Base-by-base conservation (phyloP, 805 yeast species). In the Candida ponderosae region DNA sequence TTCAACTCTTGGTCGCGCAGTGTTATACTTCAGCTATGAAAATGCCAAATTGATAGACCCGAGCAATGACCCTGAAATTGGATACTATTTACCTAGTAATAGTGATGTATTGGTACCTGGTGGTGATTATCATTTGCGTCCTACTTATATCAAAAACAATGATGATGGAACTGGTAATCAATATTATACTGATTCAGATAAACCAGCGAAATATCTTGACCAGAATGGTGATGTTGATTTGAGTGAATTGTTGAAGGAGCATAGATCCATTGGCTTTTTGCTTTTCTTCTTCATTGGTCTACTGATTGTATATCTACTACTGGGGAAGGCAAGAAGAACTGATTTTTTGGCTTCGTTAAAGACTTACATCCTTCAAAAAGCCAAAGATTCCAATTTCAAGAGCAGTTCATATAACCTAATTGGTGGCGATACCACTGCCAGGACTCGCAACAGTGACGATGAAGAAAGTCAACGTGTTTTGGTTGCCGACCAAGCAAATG, bases 1-100 rank as follows among this genome's bases (percentile, higher is more conserved):
- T 1, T 75, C 80, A 80, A 74, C 79, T 6, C 49, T 71, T 35
- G 81, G 80, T 5, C 55, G 79, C 27, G 87, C 87, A 2, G 53
- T 80, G 9, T 54, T 81, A 18, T 81, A 81, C 50, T 74, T 81
- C 4, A 69, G 67, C 42, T 76, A 65, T 53, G 84, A 73, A 57
- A 66, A 66, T 40, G 48, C 50, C 36, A 32, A 51, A 23, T 31
- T 37, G n/a, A 38, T 37, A 34, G 43, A 28, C 28, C 20, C 28
- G 28, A 14, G 11, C 4, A 32, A 33, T 3, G 39, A 38, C 32
- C 55, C 50, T 10, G 43, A 45, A 7, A 56, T 65, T 6, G 83
- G 84, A 0, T 66, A 59, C 37, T 70, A 63, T 47, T 63, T 70
- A 14, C 68, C 80, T 0, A 62, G 73, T 0, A 68, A 74, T 0